Evolutionary conservation across 192 early-diverging fungal genomes (phyloP), one percentile per base, ranked within the genome.

Genomic region (Ambispora gerdemannii): DNA sequence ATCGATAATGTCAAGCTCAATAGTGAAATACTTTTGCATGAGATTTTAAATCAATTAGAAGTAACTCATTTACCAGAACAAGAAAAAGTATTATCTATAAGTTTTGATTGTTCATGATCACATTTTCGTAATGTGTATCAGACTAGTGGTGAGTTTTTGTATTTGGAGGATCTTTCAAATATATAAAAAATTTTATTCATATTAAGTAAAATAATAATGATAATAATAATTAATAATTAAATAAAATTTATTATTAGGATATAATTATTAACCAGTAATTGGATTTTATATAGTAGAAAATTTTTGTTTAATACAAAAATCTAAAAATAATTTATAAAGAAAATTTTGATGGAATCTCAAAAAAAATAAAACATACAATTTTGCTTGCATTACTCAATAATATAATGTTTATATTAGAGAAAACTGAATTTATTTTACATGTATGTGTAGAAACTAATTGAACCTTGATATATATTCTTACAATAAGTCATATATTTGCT

Each of bases 41-140:
- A 61, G 22, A 31, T 27, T 31, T 2, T 35, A 2, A 33, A 61
- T 31, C 30, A 61, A 28, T 61, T 61, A 6, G 13, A 61, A 20
- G 4, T 20, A 3, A 61, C 4, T 0, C 15, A 55, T 55, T 24
- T 27, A 55, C 4, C 6, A 24, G 2, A 0, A 1, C 0, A 61
- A 31, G n/a, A 61, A 61, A 61, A 61, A 61, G 59, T 61, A 6
- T 61, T 35, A 4, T 2, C 31, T 19, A 31, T 61, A 61, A 20
- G 32, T 3, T 61, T 61, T 31, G 31, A 61, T n/a, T 61, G 4
- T 35, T 61, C 17, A 22, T 61, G 3, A 1, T 61, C 4, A 31
- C 3, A 34, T 61, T 27, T 7, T 4, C 3, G 3, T 6, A 61
- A 35, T 33, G n/a, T 8, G 34, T 6, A 34, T 19, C 4, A 61